Conservation (phyloP, 352 stramenopile species). For the Sclerospora graminicola region DNA sequence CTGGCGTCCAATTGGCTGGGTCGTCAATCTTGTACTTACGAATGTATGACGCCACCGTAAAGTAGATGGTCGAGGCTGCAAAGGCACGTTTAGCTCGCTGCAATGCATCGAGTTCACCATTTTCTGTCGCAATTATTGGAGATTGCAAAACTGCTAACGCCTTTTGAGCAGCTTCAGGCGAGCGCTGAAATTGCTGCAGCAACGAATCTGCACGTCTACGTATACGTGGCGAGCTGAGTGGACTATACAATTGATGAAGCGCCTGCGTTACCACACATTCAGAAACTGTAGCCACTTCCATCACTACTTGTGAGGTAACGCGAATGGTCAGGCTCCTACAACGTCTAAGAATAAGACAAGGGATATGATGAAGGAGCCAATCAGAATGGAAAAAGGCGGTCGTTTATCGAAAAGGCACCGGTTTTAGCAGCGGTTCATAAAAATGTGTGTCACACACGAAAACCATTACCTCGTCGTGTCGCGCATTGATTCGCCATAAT, state of each 20-base stretch:
- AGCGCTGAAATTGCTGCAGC: conserved; percentile 82
- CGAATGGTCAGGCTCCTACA: not conserved
- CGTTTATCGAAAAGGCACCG: too few species aligned
- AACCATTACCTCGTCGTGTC: conserved; percentile 4
- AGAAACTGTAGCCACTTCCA: conserved; percentile 32
- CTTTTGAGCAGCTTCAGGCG: conserved; percentile 44
- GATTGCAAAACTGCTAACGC: conserved; percentile 47
- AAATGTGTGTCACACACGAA: not conserved
- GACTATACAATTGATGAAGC: conserved; percentile 66
- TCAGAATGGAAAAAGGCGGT: too few species aligned
- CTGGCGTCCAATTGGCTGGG: too few species aligned
- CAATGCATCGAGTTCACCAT: conserved; percentile 20
- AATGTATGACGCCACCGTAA: conserved; percentile 45
- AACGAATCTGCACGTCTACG: conserved; percentile 57
- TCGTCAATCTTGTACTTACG: too few species aligned
- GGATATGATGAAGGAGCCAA: too few species aligned
- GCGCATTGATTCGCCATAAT: conserved; percentile 9
- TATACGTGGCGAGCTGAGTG: conserved; percentile 49
- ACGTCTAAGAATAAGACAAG: not conserved
- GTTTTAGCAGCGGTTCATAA: too few species aligned
- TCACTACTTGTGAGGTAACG: conserved; percentile 3
- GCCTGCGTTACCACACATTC: conserved; percentile 38
- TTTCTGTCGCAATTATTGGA: too few species aligned
- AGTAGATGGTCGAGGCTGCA: conserved; percentile 63
- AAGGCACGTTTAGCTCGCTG: too few species aligned